Base-by-base conservation (phyloP, 306 rosid species). In the Acacia crassicarpa region DNA sequence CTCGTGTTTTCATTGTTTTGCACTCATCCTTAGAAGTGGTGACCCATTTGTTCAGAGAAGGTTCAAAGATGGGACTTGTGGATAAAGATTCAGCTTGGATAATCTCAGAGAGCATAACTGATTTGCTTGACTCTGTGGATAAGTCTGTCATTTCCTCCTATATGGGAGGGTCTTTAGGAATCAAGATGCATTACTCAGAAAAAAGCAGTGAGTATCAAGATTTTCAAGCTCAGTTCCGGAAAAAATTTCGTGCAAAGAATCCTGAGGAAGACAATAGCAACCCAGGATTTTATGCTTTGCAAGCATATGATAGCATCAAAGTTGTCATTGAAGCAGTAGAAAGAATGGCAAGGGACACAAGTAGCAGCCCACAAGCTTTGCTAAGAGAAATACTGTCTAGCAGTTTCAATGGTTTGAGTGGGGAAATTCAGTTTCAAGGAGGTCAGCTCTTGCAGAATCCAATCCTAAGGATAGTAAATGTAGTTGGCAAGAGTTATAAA, bases 101-200 rank as follows among this genome's bases (percentile, higher is more conserved):
- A 63, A 40, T 91, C 46, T 75, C 94, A 16, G 96, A 91, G 83
- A 83, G 89, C 48, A 71, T 87, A 56, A 81, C 92, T 1, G 89
- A 89, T 85, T 65, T 83, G 27, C 70, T 93, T n/a, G 89, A 86
- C 81, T 84, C 83, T 19, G 78, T 85, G 69, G 80, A 82, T 23
- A 83, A 76, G 73, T 43, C 88, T n/a, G 76, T 78, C 33, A 84
- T 86, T 68, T 89, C 91, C 75, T 78, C 71, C 69, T 63, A 77
- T 23, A 88, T 89, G 94, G 81, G 83, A 82, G 97, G 94, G 67
- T 79, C 91, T 54, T 76, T 93, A 67, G 97, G 96, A 82, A 87
- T 91, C 85, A 91, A 85, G 86, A 87, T 80, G 13, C 70, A 86
- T 83, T 86, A 91, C 78, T 49, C 78, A 16, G 90, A 75, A 70